These are phyloP conservation scores for Haplographium delicatum DNA, from an alignment of 495 filamentous ascomycete genomes.

Conservation along the genomic window DNA sequence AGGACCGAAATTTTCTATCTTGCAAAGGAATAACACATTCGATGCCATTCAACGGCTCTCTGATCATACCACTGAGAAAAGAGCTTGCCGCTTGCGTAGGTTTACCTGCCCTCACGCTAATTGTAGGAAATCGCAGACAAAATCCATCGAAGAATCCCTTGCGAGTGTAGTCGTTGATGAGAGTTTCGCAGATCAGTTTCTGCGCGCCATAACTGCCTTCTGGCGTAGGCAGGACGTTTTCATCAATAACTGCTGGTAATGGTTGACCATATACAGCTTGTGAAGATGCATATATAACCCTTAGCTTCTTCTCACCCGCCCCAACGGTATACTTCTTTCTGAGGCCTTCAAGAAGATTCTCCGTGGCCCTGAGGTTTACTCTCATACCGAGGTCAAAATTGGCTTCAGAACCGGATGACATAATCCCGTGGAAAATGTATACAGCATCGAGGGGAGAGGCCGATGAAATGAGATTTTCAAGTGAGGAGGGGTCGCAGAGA, in stretches of 20 bases:
- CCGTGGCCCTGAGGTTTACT: constrained; percentile 72
- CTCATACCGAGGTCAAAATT: constrained; percentile 67
- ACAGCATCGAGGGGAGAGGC: constrained; percentile 51
- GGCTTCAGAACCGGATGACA: constrained; percentile 72
- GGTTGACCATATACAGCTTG: constrained; percentile 59
- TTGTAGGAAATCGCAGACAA: constrained; percentile 66
- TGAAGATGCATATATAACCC: constrained; percentile 42
- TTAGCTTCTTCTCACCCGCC: constrained; percentile 25
- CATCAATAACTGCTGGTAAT: constrained; percentile 45
- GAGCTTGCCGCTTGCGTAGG: constrained; percentile 71
- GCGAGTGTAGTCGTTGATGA: constrained; percentile 73
- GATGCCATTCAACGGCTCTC: constrained; percentile 57
- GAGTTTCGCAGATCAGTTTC: constrained; percentile 69
- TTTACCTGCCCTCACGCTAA: constrained; percentile 67
- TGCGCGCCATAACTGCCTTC: constrained; percentile 70
- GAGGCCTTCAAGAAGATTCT: constrained; percentile 57
- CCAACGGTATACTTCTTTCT: constrained; percentile 39
- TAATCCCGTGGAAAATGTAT: constrained; percentile 82
- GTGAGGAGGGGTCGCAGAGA: constrained; percentile 48
- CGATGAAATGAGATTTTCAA: constrained; percentile 40
- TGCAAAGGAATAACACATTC: constrained; percentile 58
- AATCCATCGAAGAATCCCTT: constrained; percentile 64
- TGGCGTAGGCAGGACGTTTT: constrained; percentile 59
- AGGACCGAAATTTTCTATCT: constrained; percentile 55
- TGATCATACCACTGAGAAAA: constrained; percentile 70